Evolutionary conservation across 164 flowering plant species (phyloP), one percentile per base, ranked within the genome.

Genomic region (Magnolia sinica): DNA sequence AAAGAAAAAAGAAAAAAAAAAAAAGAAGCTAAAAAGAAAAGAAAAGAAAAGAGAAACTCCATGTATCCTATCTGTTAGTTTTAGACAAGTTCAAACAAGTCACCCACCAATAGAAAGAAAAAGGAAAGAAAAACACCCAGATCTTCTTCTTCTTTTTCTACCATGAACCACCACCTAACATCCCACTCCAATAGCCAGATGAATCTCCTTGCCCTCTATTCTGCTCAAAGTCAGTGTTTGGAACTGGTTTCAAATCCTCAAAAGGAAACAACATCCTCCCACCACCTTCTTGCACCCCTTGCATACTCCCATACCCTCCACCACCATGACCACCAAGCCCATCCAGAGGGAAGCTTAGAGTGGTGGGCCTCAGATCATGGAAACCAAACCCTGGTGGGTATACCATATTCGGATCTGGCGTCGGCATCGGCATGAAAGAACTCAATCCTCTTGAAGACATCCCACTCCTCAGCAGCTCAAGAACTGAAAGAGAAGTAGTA

Each of bases 101-200:
- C 72, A 72, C 77, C 70, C 73, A 68, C 70, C 73, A 76, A 74
- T 3, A 66, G 71, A 72, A 68, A 75, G 76, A 72, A 27, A 27
- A 70, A 31, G 50, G 69, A 73, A 74, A 22, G 73, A 73, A 24
- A 69, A 68, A 61, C 22, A 64, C 73, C 76, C 72, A 27, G 49
- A 72, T 77, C 45, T 68, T 77, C 72, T 73, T 77, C 5, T 66
- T 68, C 29, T 27, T 27, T 8, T 71, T 61, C 66, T 85, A 94
- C 93, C 93, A 91, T 79, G 96, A 86, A 74, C 97, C 96, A 79
- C 91, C 93, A 68, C 94, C 94, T 71, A 91, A 75, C 88, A 91
- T 89, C 68, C 97, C 96, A 89, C 82, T 89, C 97, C 98, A 94
- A 78, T 87, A 94, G 73, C 97, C 96, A 77, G 86, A 75, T 73